Base-by-base conservation (phyloP, 1,139 yeast genomes). In the Suhomyces choctaworum region DNA sequence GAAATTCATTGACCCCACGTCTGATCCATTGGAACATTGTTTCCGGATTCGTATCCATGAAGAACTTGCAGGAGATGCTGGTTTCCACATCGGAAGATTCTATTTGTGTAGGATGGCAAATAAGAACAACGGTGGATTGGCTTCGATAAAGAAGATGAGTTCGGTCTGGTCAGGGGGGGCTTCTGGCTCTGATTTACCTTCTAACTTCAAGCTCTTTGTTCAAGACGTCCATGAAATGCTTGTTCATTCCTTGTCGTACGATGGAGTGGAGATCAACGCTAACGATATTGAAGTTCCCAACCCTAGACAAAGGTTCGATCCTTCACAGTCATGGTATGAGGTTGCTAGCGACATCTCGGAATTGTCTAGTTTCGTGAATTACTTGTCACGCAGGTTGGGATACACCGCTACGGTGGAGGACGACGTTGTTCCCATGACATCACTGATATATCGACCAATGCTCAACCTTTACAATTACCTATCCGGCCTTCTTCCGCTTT, bases 161-260 rank as follows among this genome's bases (percentile, higher is more conserved):
- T 38, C 46, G 7, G 49, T 50, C 0, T 54, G 54, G 52, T 34
- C 50, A 10, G 54, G 50, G 16, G 35, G 51, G 5, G 46, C 47
- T 10, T 44, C 53, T 5, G 17, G 27, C 3, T 42, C 48, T 3
- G 46, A 50, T 2, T 47, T 50, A 1, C 66, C 72, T 0, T 63
- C 76, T 1, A 47, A 56, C 11, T 74, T 74, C 53, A 72, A 70
- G 36, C 47, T 74, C n/a, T 73, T 70, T 38, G 78, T 73, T n/a
- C 73, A 73, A 43, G 79, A 74, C 51, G 65, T 70, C 1, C 61
- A 68, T 34, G 52, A 56, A 17, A 58, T 67, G 60, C 48, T 72
- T 16, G 44, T 48, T 2, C 58, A 58, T 5, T 48, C 62, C 1
- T 52, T 69, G 10, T 36, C 47, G 1, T 44, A 38, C 3, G 62